Evolutionary conservation across 352 stramenopile genomes (phyloP), one percentile per base, ranked within the genome.

Genomic region (Globisporangium barbulae): DNA sequence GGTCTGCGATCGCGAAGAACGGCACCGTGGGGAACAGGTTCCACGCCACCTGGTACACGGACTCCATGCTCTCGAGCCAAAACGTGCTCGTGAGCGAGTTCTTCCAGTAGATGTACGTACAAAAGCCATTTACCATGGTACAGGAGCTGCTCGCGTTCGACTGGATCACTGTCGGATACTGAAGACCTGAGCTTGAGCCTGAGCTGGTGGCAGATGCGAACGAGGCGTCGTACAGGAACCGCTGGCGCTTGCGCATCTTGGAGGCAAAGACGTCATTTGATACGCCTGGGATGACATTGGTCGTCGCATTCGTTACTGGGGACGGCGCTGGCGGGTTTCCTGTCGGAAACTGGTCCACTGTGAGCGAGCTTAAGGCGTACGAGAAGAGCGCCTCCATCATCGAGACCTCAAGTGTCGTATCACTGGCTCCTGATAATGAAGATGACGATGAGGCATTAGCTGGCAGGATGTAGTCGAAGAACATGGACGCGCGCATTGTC

Each of bases 61-160:
- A 85, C 57, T 85, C 75, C 33, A 83, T 68, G 55, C 74, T 78
- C 59, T 86, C 75, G 45, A 89, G 44, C 77, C 77, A 86, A 48
- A 89, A 86, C 1, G 68, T 63, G 30, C 69, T 48, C 42, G 42
- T 28, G 19, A 57, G 28, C 5, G 50, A 57, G 19, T 57, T 57
- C 30, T 57, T 57, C 50, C 50, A 57, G 30, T 57, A 57, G 37
- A 57, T 42, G 30, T 42, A 57, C 17, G 50, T 42, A 19, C 50
- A 57, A 28, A 58, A 58, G 21, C 65, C 66, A 19, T 66, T 65
- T 22, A 10, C 53, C 41, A 68, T 60, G 21, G 64, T 58, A 19
- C 63, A 63, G 0, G 45, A 59, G n/a, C 25, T 71, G 9, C 63
- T 53, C 2, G 44, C 50, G 25, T 52, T 67, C 31, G 53, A 7